phyloP scores from a whole-genome alignment of 2,329 filamentous ascomycete genomes.

The Cladophialophora carrionii region DNA sequence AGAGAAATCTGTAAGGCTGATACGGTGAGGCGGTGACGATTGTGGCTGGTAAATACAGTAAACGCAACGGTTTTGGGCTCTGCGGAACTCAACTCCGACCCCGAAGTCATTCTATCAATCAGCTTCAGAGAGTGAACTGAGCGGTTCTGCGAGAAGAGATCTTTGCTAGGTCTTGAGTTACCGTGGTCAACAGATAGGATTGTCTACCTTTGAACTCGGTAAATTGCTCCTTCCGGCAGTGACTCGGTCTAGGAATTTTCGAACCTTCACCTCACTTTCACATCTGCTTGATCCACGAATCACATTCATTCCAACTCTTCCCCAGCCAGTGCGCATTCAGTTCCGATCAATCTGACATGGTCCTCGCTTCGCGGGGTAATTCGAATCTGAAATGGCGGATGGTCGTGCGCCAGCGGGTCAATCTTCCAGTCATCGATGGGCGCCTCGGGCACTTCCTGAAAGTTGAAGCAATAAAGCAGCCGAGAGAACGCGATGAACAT shows the following conservation, averaged over 20 bases:
- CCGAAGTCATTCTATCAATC: background rate
- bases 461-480: slow-evolving; percentile 42
- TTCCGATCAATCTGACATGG: slow-evolving; percentile 35
- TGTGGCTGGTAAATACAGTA: background rate
- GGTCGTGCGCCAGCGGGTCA: slow-evolving; percentile 21
- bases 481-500: slow-evolving; percentile 40
- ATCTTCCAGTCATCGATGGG: slow-evolving; percentile 21
- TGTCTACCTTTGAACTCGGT: background rate
- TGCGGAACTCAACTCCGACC: background rate
- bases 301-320: slow-evolving; percentile 6
- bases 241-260: background rate
- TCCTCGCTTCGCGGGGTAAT: slow-evolving; percentile 33
- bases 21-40: background rate
- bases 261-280: background rate
- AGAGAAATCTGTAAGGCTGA: slow-evolving; percentile 1
- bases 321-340: slow-evolving; percentile 17
- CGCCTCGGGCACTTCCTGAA: slow-evolving; percentile 28
- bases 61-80: background rate
- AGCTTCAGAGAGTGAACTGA: background rate
- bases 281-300: background rate
- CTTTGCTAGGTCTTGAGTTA: background rate
- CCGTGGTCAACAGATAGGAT: background rate
- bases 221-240: background rate
- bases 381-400: slow-evolving; percentile 38
- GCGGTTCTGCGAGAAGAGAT: background rate